These are phyloP conservation scores for Rhynchospora tenuis DNA, from an alignment of 176 grass and related monocot species.

Conservation along the genomic window DNA sequence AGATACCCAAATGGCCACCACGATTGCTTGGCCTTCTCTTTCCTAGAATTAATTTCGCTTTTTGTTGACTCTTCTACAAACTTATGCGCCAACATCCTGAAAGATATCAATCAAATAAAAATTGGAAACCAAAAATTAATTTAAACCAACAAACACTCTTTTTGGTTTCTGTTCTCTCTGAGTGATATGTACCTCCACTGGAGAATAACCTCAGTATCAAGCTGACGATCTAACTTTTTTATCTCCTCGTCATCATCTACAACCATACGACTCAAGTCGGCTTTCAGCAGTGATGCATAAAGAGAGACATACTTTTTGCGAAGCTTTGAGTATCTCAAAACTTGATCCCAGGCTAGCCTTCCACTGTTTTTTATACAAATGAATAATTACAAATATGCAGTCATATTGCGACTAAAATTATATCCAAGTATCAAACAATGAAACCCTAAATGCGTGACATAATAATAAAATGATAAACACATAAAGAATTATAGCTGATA, in stretches of 20 bases:
- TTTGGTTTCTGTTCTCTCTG: conserved; percentile 1
- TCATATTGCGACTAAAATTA: conserved; percentile 6
- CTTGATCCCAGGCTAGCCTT: conserved; percentile 83
- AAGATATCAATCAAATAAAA: conserved; percentile 31
- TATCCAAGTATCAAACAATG: neutral
- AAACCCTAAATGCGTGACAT: neutral
- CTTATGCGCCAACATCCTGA: conserved; percentile 97
- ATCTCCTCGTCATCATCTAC: conserved; percentile 77
- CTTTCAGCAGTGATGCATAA: conserved; percentile 86
- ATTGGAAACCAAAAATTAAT: conserved; percentile 12
- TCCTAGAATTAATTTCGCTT: conserved; percentile 43
- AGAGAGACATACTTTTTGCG: conserved; percentile 80
- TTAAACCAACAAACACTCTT: neutral
- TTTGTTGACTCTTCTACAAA: conserved; percentile 73
- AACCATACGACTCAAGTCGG: conserved; percentile 52
- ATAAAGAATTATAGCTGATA: neutral
- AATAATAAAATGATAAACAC: neutral
- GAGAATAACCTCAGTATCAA: conserved; percentile 95
- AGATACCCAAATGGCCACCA: conserved; percentile 98
- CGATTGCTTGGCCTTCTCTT: conserved; percentile 58
- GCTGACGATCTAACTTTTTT: conserved; percentile 64
- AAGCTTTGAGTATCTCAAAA: conserved; percentile 68
- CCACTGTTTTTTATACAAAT: conserved; percentile 49
- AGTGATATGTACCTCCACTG: conserved; percentile 79
- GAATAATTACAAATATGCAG: neutral